These are phyloP conservation scores for Paratinospora sagittata DNA, from an alignment of 164 flowering plant species.

Conservation along the genomic window DNA sequence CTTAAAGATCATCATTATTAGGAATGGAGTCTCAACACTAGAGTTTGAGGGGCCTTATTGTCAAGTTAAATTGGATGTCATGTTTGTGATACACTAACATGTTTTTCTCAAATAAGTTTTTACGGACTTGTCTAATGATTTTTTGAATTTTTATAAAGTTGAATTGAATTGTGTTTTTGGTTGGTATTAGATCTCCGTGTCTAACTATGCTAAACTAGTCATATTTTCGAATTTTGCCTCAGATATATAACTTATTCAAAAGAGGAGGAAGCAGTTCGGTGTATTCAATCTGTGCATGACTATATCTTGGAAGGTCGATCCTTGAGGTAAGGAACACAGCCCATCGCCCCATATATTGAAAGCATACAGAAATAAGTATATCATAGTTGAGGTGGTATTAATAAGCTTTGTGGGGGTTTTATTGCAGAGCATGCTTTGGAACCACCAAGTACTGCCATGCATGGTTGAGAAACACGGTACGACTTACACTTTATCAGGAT, in stretches of 20 bases:
- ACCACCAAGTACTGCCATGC: slow-evolving; percentile 99
- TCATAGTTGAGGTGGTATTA: too few relatives aligned
- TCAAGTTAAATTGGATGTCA: too few relatives aligned
- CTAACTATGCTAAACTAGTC: background rate
- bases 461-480: slow-evolving; percentile 91
- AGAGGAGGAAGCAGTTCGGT: slow-evolving; percentile 94
- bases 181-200: too few relatives aligned
- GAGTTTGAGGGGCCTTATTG: too few relatives aligned
- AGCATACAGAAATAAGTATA: background rate
- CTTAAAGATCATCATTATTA: too few relatives aligned
- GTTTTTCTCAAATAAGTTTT: too few relatives aligned
- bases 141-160: too few relatives aligned
- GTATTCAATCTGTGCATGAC: slow-evolving; percentile 90
- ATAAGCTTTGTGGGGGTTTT: background rate
- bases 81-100: too few relatives aligned
- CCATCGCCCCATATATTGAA: background rate
- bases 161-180: too few relatives aligned
- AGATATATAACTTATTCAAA: slow-evolving; percentile 93
- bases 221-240: slow-evolving; percentile 2
- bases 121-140: too few relatives aligned
- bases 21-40: too few relatives aligned
- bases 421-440: slow-evolving; percentile 93
- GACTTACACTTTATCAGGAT: slow-evolving; percentile 4
- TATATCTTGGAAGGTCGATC: slow-evolving; percentile 78
- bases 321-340: slow-evolving; percentile 48